phyloP scores from a whole-genome alignment of 1,284 basidiomycete genomes.

The Neonothopanus nambi region DNA sequence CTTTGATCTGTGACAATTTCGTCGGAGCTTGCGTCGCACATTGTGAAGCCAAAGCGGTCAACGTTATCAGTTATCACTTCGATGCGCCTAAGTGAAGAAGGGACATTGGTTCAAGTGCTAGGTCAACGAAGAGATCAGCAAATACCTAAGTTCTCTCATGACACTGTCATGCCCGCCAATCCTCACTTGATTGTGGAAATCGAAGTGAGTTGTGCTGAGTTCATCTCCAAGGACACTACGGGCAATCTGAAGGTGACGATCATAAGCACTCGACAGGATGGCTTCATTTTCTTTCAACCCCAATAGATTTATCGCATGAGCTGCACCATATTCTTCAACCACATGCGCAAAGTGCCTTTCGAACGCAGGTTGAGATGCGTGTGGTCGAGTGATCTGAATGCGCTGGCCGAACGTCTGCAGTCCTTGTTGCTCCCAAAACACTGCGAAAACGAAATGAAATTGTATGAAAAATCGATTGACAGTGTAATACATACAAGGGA shows the following conservation, averaged over 20 bases:
- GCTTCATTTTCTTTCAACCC: slow-evolving; percentile 92
- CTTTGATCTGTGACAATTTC: slow-evolving; percentile 81
- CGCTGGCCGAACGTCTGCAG: slow-evolving; percentile 87
- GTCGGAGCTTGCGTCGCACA: slow-evolving; percentile 65
- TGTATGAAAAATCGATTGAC: slow-evolving; percentile 18
- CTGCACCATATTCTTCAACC: slow-evolving; percentile 77
- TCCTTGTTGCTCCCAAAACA: slow-evolving; percentile 99
- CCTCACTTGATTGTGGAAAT: slow-evolving; percentile 88
- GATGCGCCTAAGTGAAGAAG: slow-evolving; percentile 46
- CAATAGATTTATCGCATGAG: slow-evolving; percentile 87
- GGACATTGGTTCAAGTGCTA: background rate
- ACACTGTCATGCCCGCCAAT: slow-evolving; percentile 90
- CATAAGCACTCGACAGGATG: slow-evolving; percentile 81
- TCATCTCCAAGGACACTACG: slow-evolving; percentile 57
- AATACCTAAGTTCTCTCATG: slow-evolving; percentile 70
- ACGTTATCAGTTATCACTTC: slow-evolving; percentile 64
- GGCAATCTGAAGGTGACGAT: slow-evolving; percentile 69
- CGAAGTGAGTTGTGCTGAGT: slow-evolving; percentile 83
- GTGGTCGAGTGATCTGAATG: slow-evolving; percentile 93
- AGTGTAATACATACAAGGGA: slow-evolving; percentile 70
- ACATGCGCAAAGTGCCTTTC: slow-evolving; percentile 91
- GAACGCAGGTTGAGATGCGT: slow-evolving; percentile 94
- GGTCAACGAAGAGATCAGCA: slow-evolving; percentile 10
- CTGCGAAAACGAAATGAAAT: slow-evolving; percentile 37
- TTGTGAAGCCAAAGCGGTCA: slow-evolving; percentile 85